phyloP scores from a whole-genome alignment of 1,284 basidiomycete genomes.

The Heliocybe sulcata region DNA sequence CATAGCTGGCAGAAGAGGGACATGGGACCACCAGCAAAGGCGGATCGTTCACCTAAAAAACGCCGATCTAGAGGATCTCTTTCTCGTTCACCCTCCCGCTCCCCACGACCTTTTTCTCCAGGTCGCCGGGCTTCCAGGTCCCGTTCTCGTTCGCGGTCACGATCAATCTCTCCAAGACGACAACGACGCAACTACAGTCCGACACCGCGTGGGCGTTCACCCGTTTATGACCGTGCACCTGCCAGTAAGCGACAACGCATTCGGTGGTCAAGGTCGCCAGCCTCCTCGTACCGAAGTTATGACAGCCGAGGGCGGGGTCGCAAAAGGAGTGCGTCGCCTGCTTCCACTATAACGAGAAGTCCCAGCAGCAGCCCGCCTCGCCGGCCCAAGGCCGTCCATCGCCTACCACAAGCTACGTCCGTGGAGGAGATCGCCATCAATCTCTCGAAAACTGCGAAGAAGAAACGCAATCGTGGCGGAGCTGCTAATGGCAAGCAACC shows the following conservation, averaged over 20 bases:
- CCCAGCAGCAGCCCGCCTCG: conserved; percentile 42
- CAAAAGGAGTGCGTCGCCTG: conserved; percentile 39
- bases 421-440: conserved; percentile 27
- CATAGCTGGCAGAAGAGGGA: conserved; percentile 48
- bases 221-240: conserved; percentile 4
- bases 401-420: conserved; percentile 46
- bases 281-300: background rate
- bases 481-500: conserved; percentile 12
- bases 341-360: conserved; percentile 38
- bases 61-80: conserved; percentile 24
- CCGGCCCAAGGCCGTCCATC: conserved; percentile 49
- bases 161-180: conserved; percentile 49
- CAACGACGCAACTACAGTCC: conserved; percentile 44
- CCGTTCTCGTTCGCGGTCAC: conserved; percentile 1
- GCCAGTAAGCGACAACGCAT: background rate
- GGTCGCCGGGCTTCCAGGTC: conserved; percentile 48
- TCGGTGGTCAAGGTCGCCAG: background rate
- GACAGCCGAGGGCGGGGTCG: conserved; percentile 17
- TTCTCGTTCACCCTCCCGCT: conserved; percentile 45
- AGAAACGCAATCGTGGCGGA: conserved; percentile 10
- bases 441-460: conserved; percentile 19
- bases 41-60: conserved; percentile 13
- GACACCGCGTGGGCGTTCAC: conserved; percentile 20
- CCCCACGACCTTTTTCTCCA: conserved; percentile 55
- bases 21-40: conserved; percentile 12